Base-by-base conservation (phyloP, 352 stramenopile species). In the Pythium pyrilobum region DNA sequence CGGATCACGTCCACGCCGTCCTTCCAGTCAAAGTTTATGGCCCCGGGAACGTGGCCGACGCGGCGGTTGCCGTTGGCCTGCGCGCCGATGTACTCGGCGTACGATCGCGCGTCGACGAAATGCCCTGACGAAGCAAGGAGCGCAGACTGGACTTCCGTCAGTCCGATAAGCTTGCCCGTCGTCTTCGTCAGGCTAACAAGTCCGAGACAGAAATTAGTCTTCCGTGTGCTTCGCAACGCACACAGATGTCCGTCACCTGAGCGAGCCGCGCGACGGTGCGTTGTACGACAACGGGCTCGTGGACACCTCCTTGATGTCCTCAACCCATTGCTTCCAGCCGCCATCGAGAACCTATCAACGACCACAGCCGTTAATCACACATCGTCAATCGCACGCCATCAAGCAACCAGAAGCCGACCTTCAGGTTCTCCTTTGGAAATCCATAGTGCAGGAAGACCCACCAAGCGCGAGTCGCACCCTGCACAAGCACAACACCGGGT, bases 381-480 rank as follows among this genome's bases (percentile, higher is more conserved):
- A 9, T 10, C n/a, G 36, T 8, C 5, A 16, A 41, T 41, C 20
- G 36, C 8, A 16, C 81, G 42, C 81, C 81, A 52, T 92, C 65
- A 23, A 92, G 66, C 36, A 91, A 66, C 74, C 82, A 51, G 8
- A 32, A 21, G 29, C 24, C 18, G 16, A 82, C 74, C 67, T 92
- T 92, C 34, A 92, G 72, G 47, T 88, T 76, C 27, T 84, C 67
- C 40, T 81, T 70, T 4, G 78, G 77, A 48, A 87, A 85, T 20
- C 81, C 81, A 45, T 77, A 92, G 64, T 89, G 76, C 28, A 66
- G 71, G 51, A 87, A 87, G 15, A 92, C 77, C 81, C 81, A 92
- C 81, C 81, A 92, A 52, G 80, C 76, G 18, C 81, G 73, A 12
- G 74, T 84, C 25, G 81, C 66, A 59, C 80, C 77, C 75, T 86